phyloP scores from a whole-genome alignment of 805 yeast genomes.

The Kazachstania martiniae region DNA sequence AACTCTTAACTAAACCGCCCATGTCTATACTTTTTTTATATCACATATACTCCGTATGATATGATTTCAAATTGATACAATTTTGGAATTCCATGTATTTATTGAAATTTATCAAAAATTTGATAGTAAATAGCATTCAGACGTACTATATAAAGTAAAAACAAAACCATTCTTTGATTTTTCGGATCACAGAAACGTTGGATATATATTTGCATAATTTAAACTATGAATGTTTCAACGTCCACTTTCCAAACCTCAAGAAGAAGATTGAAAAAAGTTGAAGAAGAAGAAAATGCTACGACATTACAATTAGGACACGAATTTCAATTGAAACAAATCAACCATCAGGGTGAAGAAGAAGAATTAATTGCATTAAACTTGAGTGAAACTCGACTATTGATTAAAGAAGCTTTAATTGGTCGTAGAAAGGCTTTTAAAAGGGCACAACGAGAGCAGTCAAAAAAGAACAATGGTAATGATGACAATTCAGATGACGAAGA shows the following conservation, averaged over 20 bases:
- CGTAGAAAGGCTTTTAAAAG: slow-evolving; percentile 46
- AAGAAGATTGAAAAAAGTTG: slow-evolving; percentile 54
- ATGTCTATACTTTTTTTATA: too few relatives aligned
- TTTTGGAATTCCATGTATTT: too few relatives aligned
- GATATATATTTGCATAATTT: too few relatives aligned
- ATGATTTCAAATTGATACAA: too few relatives aligned
- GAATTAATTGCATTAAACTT: slow-evolving; percentile 77
- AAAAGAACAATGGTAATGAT: slow-evolving; percentile 7
- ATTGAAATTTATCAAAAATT: too few relatives aligned
- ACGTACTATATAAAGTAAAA: too few relatives aligned
- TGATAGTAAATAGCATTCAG: too few relatives aligned
- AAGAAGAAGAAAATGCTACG: slow-evolving; percentile 89
- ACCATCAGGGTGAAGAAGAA: slow-evolving; percentile 68
- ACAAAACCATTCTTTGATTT: too few relatives aligned
- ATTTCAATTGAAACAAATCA: slow-evolving; percentile 68
- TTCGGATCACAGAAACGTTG: too few relatives aligned
- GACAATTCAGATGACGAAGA: slow-evolving; percentile 20
- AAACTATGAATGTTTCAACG: slow-evolving; percentile 75
- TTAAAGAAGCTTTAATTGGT: slow-evolving; percentile 81
- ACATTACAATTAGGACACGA: slow-evolving; percentile 84
- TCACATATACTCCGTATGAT: too few relatives aligned
- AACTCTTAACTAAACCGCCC: too few relatives aligned
- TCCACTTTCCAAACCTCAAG: slow-evolving; percentile 80
- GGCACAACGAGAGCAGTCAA: slow-evolving; percentile 12
- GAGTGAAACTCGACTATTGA: slow-evolving; percentile 81